These are phyloP conservation scores for Cordyceps cateniannulata DNA, from an alignment of 2,329 filamentous ascomycete species.

Conservation along the genomic window DNA sequence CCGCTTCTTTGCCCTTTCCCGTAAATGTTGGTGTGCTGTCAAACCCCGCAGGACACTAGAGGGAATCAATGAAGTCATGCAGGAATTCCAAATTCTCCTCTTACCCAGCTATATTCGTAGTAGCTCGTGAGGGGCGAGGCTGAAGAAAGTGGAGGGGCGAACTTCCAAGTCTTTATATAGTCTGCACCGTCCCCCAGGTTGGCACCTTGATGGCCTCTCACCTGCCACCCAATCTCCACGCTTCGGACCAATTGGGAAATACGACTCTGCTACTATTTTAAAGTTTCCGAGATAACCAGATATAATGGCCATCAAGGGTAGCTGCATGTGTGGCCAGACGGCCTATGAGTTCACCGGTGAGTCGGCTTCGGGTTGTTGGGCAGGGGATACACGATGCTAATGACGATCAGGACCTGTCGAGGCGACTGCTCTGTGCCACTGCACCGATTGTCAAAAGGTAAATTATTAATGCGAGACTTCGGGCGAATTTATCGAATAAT, in stretches of 20 bases:
- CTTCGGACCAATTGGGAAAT: neutral
- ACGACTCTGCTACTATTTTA: neutral
- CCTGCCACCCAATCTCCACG: neutral
- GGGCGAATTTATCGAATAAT: neutral
- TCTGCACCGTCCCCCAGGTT: neutral
- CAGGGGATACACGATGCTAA: neutral
- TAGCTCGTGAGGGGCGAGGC: neutral
- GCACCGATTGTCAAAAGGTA: slow-evolving; percentile 49
- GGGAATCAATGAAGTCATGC: neutral
- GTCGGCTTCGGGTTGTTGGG: slow-evolving; percentile 7
- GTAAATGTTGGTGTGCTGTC: neutral
- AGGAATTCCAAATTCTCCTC: neutral
- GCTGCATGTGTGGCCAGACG: slow-evolving; percentile 31
- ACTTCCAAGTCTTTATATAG: slow-evolving; percentile 1
- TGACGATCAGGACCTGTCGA: slow-evolving; percentile 30
- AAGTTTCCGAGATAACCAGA: neutral
- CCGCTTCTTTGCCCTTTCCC: neutral
- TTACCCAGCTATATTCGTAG: neutral
- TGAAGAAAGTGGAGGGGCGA: neutral
- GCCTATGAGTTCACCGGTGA: slow-evolving; percentile 28
- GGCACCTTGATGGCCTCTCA: slow-evolving; percentile 6
- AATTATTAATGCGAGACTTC: neutral
- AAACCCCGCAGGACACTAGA: neutral
- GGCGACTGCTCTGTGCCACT: slow-evolving; percentile 44
- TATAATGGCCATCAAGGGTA: slow-evolving; percentile 22